Conservation (phyloP, 305 asterid genomes). For the Solanum hybrid region DNA sequence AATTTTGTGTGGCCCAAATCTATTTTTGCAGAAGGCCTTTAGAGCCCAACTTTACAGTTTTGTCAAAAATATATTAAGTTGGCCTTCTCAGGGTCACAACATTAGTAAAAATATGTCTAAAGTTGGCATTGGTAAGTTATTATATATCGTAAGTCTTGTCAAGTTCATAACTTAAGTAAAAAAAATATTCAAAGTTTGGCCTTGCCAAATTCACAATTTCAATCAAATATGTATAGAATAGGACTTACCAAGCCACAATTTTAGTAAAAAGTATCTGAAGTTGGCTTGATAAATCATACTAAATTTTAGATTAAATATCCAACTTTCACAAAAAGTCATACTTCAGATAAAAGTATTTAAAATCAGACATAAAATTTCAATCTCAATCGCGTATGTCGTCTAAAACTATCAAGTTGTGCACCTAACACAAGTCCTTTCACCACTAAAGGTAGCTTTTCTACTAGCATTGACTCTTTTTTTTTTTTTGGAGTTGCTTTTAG, state of each 20-base stretch:
- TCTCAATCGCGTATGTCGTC: neutral
- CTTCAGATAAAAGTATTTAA: neutral
- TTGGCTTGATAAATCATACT: neutral
- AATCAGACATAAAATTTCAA: neutral
- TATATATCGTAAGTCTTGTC: neutral
- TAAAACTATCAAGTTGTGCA: neutral
- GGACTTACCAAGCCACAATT: neutral
- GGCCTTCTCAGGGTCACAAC: neutral
- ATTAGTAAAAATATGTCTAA: neutral
- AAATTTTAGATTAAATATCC: neutral
- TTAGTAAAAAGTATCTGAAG: neutral
- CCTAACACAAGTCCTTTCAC: neutral
- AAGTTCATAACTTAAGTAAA: neutral
- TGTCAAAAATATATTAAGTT: neutral
- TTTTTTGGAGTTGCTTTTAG: neutral
- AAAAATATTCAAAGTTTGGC: neutral
- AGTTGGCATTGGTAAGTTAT: neutral
- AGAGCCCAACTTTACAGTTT: neutral
- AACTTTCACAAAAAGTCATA: neutral
- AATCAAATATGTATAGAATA: neutral
- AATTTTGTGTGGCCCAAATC: neutral
- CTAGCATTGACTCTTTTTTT: neutral
- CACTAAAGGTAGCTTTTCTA: neutral
- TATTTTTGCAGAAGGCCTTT: neutral
- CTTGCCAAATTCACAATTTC: neutral